Conservation (phyloP, 2,329 filamentous ascomycete species). For the Amesomyces nigricolor region DNA sequence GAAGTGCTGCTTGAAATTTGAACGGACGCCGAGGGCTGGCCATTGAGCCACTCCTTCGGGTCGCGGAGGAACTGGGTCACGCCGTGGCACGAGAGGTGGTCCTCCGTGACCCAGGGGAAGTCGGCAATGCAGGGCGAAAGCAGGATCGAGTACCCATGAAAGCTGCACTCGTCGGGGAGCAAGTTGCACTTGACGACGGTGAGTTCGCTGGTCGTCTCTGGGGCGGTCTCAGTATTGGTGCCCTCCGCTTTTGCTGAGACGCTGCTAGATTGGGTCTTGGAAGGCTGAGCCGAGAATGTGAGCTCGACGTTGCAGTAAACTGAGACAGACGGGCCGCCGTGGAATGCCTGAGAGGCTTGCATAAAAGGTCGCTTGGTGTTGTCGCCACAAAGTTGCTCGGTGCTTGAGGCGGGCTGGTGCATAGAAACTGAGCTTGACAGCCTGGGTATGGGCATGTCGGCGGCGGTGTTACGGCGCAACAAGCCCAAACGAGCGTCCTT, state of each 20-base stretch:
- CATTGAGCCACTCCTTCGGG: conserved; percentile 32
- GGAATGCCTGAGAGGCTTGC: conserved; percentile 20
- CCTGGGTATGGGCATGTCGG: not conserved
- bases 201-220: not conserved
- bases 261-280: not conserved
- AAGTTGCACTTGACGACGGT: conserved; percentile 29
- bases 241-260: not conserved
- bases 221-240: not conserved
- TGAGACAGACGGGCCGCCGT: not conserved
- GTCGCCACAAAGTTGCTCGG: not conserved
- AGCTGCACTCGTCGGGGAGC: conserved; percentile 33
- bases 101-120: conserved; percentile 33
- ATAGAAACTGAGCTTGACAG: conserved; percentile 7
- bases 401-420: conserved; percentile 9
- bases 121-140: conserved; percentile 39
- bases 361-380: conserved; percentile 21
- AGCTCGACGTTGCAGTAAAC: too few species aligned
- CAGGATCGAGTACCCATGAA: conserved; percentile 36
- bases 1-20: not conserved
- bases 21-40: not conserved
- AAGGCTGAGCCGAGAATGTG: not conserved
- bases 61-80: conserved; percentile 33
- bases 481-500: not conserved
- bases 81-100: conserved; percentile 40
- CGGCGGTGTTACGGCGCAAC: conserved; percentile 11